Base-by-base conservation (phyloP, 75 land plant genomes). In the Gnetum montanum region DNA sequence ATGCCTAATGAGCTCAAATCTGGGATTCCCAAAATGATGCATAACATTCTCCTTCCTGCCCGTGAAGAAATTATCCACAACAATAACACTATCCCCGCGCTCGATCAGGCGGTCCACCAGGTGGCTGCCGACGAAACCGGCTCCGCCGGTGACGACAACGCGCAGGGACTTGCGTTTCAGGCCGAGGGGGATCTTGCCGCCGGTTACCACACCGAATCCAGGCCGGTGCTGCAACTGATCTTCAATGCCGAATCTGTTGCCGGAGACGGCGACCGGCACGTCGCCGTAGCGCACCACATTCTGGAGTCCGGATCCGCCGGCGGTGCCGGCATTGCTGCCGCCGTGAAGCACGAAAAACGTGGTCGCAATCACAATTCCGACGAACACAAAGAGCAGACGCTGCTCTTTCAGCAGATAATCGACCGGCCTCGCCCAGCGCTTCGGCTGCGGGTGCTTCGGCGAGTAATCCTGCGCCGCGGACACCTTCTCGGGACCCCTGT, bases 61-160 rank as follows among this genome's bases (percentile, higher is more conserved):
- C 6, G 98, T 93, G 70, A 88, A 92, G 72, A 92, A 93, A 54
- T 88, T 93, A 37, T 93, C 98, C 34, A 93, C 84, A 45, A 93
- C 98, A 66, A 93, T 93, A 30, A 93, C 98, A 64, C 78, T 81
- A 65, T 93, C 86, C 1, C 98, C 98, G n/a, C 86, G 59, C 55
- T 30, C 75, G 23, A 93, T 93, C 55, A 93, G 63, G 66, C 83
- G 59, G 60, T 93, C 98, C 58, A 93, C 98, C 37, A 93, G 75
- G 43, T 93, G 98, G 46, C 89, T 83, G 51, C 97, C 97, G 5
- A 92, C 97, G 47, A 88, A 85, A 23, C 97, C 97, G 2, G 95
- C 97, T 27, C 95, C 98, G 4, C 98, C 95, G 8, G 90, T 93
- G 46, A 93, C 98, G 46, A 93, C 86, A 15, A 88, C 63, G 31